Percentiles rank a stretch among this genome's conserved stretches.
phyloP scores from a whole-genome alignment of 371 early-diverging fungal genomes.

The Mucor velutinosus region DNA sequence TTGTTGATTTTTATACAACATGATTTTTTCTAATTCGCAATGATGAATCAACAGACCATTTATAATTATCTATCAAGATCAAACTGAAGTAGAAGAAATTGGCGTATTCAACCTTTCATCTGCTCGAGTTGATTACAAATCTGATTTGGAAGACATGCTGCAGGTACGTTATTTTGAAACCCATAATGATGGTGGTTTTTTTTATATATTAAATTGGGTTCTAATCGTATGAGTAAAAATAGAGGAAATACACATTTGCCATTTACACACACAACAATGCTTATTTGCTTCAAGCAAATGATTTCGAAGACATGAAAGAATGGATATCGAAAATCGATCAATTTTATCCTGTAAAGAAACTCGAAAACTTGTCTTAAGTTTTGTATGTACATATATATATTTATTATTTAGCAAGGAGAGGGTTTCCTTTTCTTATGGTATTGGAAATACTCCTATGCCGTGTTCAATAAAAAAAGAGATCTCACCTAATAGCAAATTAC shows the following conservation, averaged over 20 bases:
- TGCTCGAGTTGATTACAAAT: conserved; percentile 65
- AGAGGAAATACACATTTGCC: conserved; percentile 68
- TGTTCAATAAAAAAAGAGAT: not conserved
- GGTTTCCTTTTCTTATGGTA: not conserved
- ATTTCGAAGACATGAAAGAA: conserved; percentile 64
- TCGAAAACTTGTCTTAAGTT: conserved; percentile 6
- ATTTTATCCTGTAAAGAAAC: conserved; percentile 46
- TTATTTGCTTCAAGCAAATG: conserved; percentile 70
- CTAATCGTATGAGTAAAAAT: conserved; percentile 5
- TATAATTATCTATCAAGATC: conserved; percentile 68
- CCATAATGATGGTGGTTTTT: not conserved
- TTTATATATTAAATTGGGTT: not conserved
- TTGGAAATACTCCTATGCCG: conserved; percentile 5
- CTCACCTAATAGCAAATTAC: conserved; percentile 1
- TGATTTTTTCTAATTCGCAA: not conserved
- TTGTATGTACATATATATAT: not conserved
- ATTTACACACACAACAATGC: conserved; percentile 74
- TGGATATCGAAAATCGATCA: conserved; percentile 79
- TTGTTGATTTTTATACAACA: not conserved
- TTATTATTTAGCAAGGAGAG: not conserved
- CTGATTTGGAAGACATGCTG: conserved; percentile 50
- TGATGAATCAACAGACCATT: conserved; percentile 56
- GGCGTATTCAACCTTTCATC: conserved; percentile 70
- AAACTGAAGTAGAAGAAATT: conserved; percentile 61
- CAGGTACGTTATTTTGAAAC: conserved; percentile 19